Base-by-base conservation (phyloP, 2,329 filamentous ascomycete genomes). In the Pestalotiopsis sp. region DNA sequence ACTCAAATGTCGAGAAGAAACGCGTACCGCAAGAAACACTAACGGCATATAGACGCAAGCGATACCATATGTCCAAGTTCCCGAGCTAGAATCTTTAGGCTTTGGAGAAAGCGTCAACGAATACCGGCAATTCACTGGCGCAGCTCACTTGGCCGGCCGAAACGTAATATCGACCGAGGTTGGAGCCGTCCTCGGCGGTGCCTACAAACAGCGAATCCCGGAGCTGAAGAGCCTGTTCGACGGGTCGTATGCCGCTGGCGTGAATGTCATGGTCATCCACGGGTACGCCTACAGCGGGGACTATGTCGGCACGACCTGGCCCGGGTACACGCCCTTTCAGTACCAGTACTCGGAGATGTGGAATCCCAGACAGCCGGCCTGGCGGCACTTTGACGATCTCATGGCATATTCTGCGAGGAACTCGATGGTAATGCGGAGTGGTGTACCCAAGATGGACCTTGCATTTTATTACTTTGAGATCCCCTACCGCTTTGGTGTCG, bases 161-260 rank as follows among this genome's bases (percentile, higher is more conserved):
- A 71, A 71, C 57, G 58, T 70, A 4, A 71, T 77, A 56, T 77
- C 74, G 11, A 74, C 70, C 27, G 75, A 77, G 68, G 67, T 74
- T 20, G 75, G 73, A 25, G 70, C 69, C 11, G 45, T 69, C n/a
- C 25, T n/a, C 5, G 62, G 45, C 5, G 65, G 57, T n/a, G 60
- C 65, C n/a, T 79, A 73, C 61, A 66, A 65, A 2, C 65, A 71
- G 67, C 70, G 68, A 4, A 59, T 75, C 4, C 70, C 71, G 2
- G 58, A 41, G 13, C 66, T 73, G 20, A 63, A 70, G 25, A 40
- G 36, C 13, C 69, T 71, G 4, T 69, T 75, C 41, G 64, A 66
- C 13, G 71, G 68, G 25, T 74, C 72, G 1, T 71, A 72, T n/a
- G 73, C 73, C 7, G 70, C 70, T 2, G 73, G 72, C 14, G 68